Evolutionary conservation across 495 filamentous ascomycete genomes (phyloP).

Genomic region (Penicillium cinerascens): DNA sequence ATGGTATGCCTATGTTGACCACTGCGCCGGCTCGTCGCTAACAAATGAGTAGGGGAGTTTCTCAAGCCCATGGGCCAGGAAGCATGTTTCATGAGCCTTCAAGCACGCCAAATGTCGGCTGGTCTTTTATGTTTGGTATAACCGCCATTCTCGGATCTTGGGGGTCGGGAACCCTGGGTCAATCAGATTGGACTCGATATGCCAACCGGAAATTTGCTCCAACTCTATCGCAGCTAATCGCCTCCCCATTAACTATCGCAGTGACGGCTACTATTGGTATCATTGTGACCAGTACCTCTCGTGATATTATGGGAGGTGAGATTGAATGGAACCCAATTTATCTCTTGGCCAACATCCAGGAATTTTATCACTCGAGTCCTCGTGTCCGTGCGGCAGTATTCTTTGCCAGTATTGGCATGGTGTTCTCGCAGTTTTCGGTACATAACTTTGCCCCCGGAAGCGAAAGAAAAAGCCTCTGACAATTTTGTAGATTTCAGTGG

Average conservation of each 20-base stretch:
- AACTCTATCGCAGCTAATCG: slow-evolving; percentile 3
- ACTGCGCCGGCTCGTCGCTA: not conserved
- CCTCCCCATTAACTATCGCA: slow-evolving; percentile 2
- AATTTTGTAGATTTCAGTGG: not conserved
- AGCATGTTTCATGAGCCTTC: not conserved
- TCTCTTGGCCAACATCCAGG: slow-evolving; percentile 1
- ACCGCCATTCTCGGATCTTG: slow-evolving; percentile 7
- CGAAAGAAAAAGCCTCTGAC: not conserved
- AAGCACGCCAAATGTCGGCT: slow-evolving; percentile 2
- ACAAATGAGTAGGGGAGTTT: not conserved
- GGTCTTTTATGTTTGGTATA: slow-evolving; percentile 9
- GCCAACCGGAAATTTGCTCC: slow-evolving; percentile 7
- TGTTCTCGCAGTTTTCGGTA: not conserved
- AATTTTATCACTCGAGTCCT: slow-evolving; percentile 1
- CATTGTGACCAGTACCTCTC: slow-evolving; percentile 4
- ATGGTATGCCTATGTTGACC: not conserved
- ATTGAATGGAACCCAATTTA: slow-evolving; percentile 6
- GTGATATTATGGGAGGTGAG: slow-evolving; percentile 4
- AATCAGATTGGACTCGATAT: slow-evolving; percentile 10
- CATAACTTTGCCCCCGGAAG: not conserved
- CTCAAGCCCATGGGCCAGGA: slow-evolving; percentile 5
- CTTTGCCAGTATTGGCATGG: not conserved
- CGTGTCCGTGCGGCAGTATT: slow-evolving; percentile 1
- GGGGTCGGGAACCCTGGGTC: slow-evolving; percentile 9
- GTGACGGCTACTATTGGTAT: slow-evolving; percentile 3